Evolutionary conservation across 2,329 filamentous ascomycete species (phyloP), one percentile per base, ranked within the genome.

Genomic region (Apiospora hydei): DNA sequence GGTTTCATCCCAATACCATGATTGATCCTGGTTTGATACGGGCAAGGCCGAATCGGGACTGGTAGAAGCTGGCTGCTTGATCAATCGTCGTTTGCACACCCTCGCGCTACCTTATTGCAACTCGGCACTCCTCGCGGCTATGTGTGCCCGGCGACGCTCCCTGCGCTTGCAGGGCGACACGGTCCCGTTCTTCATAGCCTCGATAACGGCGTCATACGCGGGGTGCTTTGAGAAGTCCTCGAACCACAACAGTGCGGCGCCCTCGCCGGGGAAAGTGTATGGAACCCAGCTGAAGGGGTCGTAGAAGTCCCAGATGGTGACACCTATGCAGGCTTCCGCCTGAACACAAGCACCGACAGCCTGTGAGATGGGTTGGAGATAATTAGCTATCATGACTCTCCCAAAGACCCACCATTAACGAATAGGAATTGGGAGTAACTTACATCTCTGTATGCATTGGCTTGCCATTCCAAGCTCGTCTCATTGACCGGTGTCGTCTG

Each of bases 241-340:
- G 71, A 84, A 83, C 82, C 84, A 86, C 41, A 84, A 80, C 68
- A 82, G 79, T 0, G 85, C 82, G 41, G 79, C 81, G 5, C 84
- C 85, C 69, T 83, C 74, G 4, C 84, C 84, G 1, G 77, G 73
- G 75, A 85, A 85, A 4, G 81, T 78, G 64, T 76, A 75, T 5
- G 84, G 84, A 16, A 86, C 78, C 85, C 47, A 66, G 72, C 78
- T 80, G 75, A 80, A 80, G 57, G 79, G 79, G 72, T 82, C 80
- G 57, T 80, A 80, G 70, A 80, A 82, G 73, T 81, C 81, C 81
- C 80, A 82, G 71, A 81, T 76, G 18, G 79, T 82, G 69, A 82
- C 73, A 34, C 80, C 80, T 34, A 82, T 67, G 71, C 81, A 82
- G 66, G 76, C 77, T 0, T 74, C 47, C 30, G 76, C 75, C 69